phyloP scores from a whole-genome alignment of 140 eudicot genomes.

The Senecio squalidus region DNA sequence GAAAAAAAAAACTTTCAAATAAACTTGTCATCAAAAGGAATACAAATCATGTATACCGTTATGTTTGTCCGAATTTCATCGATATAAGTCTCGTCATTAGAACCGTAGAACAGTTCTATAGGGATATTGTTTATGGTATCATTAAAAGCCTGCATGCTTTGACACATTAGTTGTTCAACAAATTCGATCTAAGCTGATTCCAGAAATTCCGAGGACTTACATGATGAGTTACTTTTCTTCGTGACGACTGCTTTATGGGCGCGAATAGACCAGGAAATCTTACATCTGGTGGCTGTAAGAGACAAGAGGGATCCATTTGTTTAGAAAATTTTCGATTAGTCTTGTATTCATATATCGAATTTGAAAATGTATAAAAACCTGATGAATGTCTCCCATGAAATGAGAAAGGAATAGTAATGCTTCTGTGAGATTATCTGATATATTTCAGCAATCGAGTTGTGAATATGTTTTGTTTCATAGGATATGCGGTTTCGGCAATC shows the following conservation, averaged over 20 bases:
- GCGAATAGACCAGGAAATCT: constrained; percentile 83
- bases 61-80: constrained; percentile 63
- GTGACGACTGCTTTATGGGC: constrained; percentile 78
- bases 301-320: constrained; percentile 2
- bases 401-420: constrained; percentile 84
- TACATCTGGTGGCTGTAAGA: constrained; percentile 72
- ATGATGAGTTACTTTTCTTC: constrained; percentile 79
- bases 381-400: constrained; percentile 88
- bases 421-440: constrained; percentile 86
- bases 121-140: constrained; percentile 63
- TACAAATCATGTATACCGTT: constrained; percentile 40
- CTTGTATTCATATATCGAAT: no score
- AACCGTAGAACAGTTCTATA: constrained; percentile 45
- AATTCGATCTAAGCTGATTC: background rate
- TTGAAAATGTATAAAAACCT: constrained; percentile 36
- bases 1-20: background rate
- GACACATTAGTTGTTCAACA: no score
- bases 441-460: no score
- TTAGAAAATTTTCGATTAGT: background rate
- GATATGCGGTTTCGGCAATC: no score
- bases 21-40: background rate
- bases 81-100: constrained; percentile 40
- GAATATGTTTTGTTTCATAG: no score
- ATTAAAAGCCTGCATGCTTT: constrained; percentile 84
- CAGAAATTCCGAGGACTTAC: constrained; percentile 26